Evolutionary conservation across 164 flowering plant genomes (phyloP), one percentile per base, ranked within the genome.

Genomic region (Aristolochia fimbriata): DNA sequence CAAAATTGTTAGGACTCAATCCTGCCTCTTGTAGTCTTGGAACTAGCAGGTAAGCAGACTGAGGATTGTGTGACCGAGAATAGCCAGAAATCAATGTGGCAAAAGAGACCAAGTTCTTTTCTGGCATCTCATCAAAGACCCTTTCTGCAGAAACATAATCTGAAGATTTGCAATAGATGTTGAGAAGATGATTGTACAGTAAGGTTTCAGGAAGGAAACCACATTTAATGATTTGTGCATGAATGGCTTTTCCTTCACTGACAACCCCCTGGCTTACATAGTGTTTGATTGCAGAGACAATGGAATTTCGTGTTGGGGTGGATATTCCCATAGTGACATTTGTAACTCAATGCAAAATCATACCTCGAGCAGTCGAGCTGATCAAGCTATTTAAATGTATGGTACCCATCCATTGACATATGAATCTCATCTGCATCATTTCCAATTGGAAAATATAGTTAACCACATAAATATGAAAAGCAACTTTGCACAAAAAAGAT

Each of bases 71-170:
- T 53, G 88, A 87, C 41, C 87, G 91, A 11, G 95, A 78, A 52
- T 83, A 83, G 0, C 84, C 67, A 8, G 98, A 81, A 53, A 92
- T 87, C 47, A 88, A 69, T 1, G 98, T 82, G 73, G 88, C 83
- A 91, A 93, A 92, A 59, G 95, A 82, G 21, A 87, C 80, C 60
- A 84, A 21, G 1, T 78, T 71, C 52, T 72, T 82, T 0, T 27
- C 21, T 0, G 75, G 77, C 57, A 71, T 45, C 47, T 91, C 93
- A 2, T 85, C 66, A 56, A 88, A 92, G 21, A 85, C 54, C 23
- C 65, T 80, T 64, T 63, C 77, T 65, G 98, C 76, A 41, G 60
- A 52, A 16, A 52, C 58, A 4, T 92, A 87, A 13, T 67, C 80
- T 20, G 80, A 84, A 53, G 71, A 63, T 64, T 87, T 92, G 47